Percentiles rank a stretch among this genome's conserved stretches.
Evolutionary conservation across 441 rosid species (phyloP).

Genomic region (Brassica hybrid): DNA sequence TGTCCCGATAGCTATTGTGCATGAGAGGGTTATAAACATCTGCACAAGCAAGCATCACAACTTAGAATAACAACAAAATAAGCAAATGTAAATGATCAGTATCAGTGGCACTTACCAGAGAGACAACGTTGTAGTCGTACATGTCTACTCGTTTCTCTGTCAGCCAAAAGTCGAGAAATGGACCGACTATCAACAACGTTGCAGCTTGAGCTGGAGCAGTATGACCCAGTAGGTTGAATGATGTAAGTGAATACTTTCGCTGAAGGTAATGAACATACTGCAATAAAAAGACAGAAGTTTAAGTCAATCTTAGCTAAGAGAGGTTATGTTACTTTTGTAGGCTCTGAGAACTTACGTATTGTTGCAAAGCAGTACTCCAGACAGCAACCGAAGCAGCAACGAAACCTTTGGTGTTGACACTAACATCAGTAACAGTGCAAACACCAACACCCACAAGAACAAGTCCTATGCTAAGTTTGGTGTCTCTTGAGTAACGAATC

Average conservation of each 20-base stretch:
- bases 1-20: slow-evolving; percentile 68
- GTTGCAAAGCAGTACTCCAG: slow-evolving; percentile 71
- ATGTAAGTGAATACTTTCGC: slow-evolving; percentile 60
- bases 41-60: slow-evolving; percentile 40
- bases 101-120: slow-evolving; percentile 53
- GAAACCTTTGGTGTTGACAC: slow-evolving; percentile 61
- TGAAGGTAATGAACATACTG: slow-evolving; percentile 75
- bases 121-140: slow-evolving; percentile 50
- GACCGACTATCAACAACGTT: slow-evolving; percentile 57
- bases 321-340: not conserved
- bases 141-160: slow-evolving; percentile 57
- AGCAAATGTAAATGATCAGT: not conserved
- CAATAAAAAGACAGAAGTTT: slow-evolving; percentile 1
- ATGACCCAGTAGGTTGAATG: slow-evolving; percentile 71
- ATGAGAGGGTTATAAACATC: slow-evolving; percentile 60
- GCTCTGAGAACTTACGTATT: slow-evolving; percentile 52
- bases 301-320: slow-evolving; percentile 12
- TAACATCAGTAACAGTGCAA: slow-evolving; percentile 73
- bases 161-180: slow-evolving; percentile 69
- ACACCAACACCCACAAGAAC: slow-evolving; percentile 74
- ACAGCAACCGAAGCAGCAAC: slow-evolving; percentile 65
- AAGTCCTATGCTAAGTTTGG: slow-evolving; percentile 60
- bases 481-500: slow-evolving; percentile 66
- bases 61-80: not conserved
- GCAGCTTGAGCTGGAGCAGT: slow-evolving; percentile 78